A percentile compares a stretch with the other conserved stretches of the same genome.
Evolutionary conservation across 2,329 filamentous ascomycete species (phyloP).

Genomic region (Ceratocystiopsis brevicomis): DNA sequence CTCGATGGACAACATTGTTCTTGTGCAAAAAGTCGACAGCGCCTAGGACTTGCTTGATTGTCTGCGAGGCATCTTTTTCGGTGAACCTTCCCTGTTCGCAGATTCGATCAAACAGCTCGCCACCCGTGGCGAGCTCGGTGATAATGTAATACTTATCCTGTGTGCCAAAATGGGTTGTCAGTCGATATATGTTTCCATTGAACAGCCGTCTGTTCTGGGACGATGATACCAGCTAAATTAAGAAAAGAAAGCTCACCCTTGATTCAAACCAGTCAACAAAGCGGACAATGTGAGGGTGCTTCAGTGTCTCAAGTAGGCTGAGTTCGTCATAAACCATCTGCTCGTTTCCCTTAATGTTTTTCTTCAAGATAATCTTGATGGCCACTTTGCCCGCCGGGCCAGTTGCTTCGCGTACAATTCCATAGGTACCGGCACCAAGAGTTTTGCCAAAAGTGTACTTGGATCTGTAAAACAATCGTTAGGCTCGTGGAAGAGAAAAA

Average conservation of each 20-base stretch:
- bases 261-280: conserved; percentile 99
- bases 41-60: conserved; percentile 80
- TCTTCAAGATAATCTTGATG: conserved; percentile 98
- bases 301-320: conserved; percentile 73
- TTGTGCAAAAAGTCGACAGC: conserved; percentile 89
- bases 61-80: conserved; percentile 91
- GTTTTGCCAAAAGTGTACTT: conserved; percentile 87
- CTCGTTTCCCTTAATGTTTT: conserved; percentile 96
- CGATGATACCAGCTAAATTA: no score
- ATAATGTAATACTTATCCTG: conserved; percentile 99
- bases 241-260: conserved; percentile 39
- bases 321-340: conserved; percentile 98
- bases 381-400: conserved; percentile 70
- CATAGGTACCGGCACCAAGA: conserved; percentile 91
- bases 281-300: conserved; percentile 88
- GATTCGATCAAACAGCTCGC: conserved; percentile 93
- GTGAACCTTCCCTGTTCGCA: conserved; percentile 97
- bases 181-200: no score
- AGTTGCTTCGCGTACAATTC: conserved; percentile 83
- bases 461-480: conserved; percentile 29
- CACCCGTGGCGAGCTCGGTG: conserved; percentile 85
- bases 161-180: no score
- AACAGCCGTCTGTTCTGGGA: no score
- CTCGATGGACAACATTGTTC: conserved; percentile 90
- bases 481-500: conserved; percentile 10